Percentiles rank a stretch among this genome's conserved stretches.
These are phyloP conservation scores for Colletotrichum tropicale DNA, from an alignment of 2,329 filamentous ascomycete genomes.

Conservation along the genomic window DNA sequence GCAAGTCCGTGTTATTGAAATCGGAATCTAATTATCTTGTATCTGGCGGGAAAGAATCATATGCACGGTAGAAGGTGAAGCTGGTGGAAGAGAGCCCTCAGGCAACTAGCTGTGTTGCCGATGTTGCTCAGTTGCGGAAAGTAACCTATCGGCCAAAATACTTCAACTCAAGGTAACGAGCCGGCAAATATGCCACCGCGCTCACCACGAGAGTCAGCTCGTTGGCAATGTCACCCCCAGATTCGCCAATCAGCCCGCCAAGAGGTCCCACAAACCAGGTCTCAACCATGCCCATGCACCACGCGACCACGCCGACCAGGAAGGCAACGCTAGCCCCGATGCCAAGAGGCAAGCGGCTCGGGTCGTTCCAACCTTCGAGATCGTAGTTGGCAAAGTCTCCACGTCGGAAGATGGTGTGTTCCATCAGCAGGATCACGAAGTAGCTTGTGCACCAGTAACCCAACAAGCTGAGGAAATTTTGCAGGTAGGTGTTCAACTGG, in stretches of 20 bases:
- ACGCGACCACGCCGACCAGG: not conserved
- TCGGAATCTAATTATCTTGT: not conserved
- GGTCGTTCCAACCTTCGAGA: not conserved
- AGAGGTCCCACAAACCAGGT: not conserved
- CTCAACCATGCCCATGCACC: not conserved
- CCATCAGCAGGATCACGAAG: not conserved
- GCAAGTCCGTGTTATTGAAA: not conserved
- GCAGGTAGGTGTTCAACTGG: not conserved
- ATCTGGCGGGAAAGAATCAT: not conserved
- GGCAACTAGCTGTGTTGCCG: not conserved
- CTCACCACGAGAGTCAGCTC: not conserved
- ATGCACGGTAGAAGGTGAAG: rapidly evolving
- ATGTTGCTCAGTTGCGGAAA: not conserved
- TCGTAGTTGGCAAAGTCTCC: not conserved
- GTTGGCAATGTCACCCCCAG: not conserved
- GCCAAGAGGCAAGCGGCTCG: not conserved
- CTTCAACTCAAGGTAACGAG: not conserved
- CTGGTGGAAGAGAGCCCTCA: not conserved
- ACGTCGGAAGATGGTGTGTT: not conserved
- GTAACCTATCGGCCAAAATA: not conserved
- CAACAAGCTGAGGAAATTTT: not conserved
- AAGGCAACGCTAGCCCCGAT: not conserved
- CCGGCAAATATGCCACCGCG: not conserved
- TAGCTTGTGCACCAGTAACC: not conserved
- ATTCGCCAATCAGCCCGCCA: not conserved